Conservation (phyloP, 805 yeast species). For the Yueomyces sinensis region DNA sequence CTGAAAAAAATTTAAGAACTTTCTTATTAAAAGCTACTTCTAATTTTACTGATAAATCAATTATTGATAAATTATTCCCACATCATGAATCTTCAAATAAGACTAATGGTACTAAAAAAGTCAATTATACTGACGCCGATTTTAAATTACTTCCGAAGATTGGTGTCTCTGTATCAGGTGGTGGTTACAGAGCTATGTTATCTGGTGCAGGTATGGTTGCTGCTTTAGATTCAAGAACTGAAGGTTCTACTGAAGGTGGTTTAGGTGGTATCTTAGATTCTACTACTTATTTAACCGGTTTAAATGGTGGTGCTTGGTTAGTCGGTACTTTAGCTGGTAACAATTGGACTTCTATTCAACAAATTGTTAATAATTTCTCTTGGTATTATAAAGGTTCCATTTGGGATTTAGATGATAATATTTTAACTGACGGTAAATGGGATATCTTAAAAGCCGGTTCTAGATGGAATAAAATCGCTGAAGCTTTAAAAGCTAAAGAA, state of each 20-base stretch:
- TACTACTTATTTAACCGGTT: slow-evolving; percentile 58
- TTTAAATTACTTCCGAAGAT: slow-evolving; percentile 24
- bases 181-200: slow-evolving; percentile 85
- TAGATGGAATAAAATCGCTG: slow-evolving; percentile 40
- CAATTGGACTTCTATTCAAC: slow-evolving; percentile 61
- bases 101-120: no score
- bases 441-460: slow-evolving; percentile 25
- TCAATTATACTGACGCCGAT: background rate
- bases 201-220: slow-evolving; percentile 74
- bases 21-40: slow-evolving; percentile 31
- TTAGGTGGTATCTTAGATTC: slow-evolving; percentile 67
- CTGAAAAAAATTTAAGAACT: slow-evolving; percentile 30
- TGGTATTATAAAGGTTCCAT: slow-evolving; percentile 29
- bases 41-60: slow-evolving; percentile 10
- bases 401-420: slow-evolving; percentile 59
- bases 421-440: slow-evolving; percentile 38
- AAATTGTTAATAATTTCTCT: slow-evolving; percentile 30
- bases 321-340: slow-evolving; percentile 57
- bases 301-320: slow-evolving; percentile 83
- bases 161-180: slow-evolving; percentile 63
- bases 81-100: slow-evolving; percentile 5
- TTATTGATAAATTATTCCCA: slow-evolving; percentile 10
- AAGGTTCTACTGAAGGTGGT: slow-evolving; percentile 37
- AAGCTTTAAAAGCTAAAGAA: slow-evolving; percentile 37
- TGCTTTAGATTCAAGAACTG: slow-evolving; percentile 66